Percentiles rank a stretch among this genome's conserved stretches.
phyloP scores from a whole-genome alignment of 2,329 filamentous ascomycete species.

The Didymella keratinophila region DNA sequence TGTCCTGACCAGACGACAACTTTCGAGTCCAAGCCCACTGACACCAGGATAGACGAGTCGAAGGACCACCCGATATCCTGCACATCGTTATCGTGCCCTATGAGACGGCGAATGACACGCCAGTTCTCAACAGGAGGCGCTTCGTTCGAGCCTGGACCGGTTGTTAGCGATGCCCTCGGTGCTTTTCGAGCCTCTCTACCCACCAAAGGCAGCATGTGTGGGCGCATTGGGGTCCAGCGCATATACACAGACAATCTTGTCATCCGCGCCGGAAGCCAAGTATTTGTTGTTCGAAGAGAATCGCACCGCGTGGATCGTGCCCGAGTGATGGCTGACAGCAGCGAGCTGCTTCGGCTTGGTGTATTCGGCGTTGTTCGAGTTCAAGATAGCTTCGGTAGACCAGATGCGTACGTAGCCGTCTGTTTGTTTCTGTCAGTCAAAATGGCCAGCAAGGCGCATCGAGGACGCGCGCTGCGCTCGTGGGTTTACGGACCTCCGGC shows the following conservation, averaged over 20 bases:
- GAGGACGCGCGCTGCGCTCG: constrained; percentile 25
- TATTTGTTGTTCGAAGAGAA: constrained; percentile 97
- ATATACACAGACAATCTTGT: constrained; percentile 99
- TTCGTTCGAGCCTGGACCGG: constrained; percentile 74
- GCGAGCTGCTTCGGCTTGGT: constrained; percentile 89
- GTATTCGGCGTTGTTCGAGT: constrained; percentile 75
- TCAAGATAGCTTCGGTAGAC: constrained; percentile 93
- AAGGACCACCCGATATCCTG: constrained; percentile 97
- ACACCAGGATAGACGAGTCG: constrained; percentile 94
- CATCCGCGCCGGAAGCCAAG: constrained; percentile 94
- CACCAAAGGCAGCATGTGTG: constrained; percentile 80
- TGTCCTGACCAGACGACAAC: constrained; percentile 98
- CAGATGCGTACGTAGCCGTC: constrained; percentile 98
- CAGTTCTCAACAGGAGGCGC: constrained; percentile 95
- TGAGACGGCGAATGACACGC: constrained; percentile 91
- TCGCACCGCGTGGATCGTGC: constrained; percentile 94
- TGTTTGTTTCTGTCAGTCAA: constrained; percentile 46
- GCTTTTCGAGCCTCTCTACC: constrained; percentile 32
- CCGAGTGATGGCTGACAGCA: constrained; percentile 97
- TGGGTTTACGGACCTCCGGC: constrained; percentile 74
- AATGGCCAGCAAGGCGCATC: constrained; percentile 27
- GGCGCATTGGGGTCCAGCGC: constrained; percentile 84
- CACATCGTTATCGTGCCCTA: constrained; percentile 98
- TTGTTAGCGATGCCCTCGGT: constrained; percentile 22
- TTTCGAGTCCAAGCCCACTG: constrained; percentile 95